Evolutionary conservation across 345 rosid species (phyloP).

Genomic region (Lumnitzera racemosa): DNA sequence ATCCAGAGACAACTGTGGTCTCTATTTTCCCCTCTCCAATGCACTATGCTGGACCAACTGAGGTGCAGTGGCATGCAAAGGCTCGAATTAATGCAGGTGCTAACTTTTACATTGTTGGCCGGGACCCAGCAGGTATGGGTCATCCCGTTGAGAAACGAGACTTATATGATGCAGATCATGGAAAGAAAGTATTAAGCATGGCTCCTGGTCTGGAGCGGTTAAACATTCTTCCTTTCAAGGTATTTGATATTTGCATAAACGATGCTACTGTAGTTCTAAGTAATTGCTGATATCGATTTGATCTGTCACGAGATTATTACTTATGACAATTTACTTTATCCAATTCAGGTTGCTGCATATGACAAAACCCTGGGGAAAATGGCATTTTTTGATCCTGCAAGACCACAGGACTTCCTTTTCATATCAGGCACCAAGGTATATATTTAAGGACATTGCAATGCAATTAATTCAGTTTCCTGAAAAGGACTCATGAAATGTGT

Average conservation of each 20-base stretch:
- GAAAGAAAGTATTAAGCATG: constrained; percentile 94
- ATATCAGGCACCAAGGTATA: constrained; percentile 95
- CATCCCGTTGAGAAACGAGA: constrained; percentile 95
- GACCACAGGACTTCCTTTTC: constrained; percentile 86
- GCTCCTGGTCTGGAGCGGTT: constrained; percentile 95
- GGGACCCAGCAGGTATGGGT: constrained; percentile 99
- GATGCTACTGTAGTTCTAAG: background rate
- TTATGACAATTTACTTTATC: no score
- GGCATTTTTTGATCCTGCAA: constrained; percentile 95
- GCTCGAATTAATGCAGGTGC: constrained; percentile 99
- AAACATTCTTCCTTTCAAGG: constrained; percentile 95
- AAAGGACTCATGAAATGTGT: background rate
- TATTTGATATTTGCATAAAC: constrained; percentile 13
- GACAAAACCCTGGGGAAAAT: constrained; percentile 93
- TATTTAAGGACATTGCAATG: no score
- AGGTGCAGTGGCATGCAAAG: constrained; percentile 99
- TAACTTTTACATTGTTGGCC: constrained; percentile 96
- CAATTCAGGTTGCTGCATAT: constrained; percentile 80
- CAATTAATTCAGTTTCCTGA: background rate
- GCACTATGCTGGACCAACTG: constrained; percentile 99
- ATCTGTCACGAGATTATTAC: no score
- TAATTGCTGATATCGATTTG: background rate
- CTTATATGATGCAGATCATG: constrained; percentile 95
- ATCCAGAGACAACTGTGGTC: constrained; percentile 95
- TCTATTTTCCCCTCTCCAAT: constrained; percentile 98